These are phyloP conservation scores for Entomortierella chlamydospora DNA, from an alignment of 192 early-diverging fungal species.

Conservation along the genomic window DNA sequence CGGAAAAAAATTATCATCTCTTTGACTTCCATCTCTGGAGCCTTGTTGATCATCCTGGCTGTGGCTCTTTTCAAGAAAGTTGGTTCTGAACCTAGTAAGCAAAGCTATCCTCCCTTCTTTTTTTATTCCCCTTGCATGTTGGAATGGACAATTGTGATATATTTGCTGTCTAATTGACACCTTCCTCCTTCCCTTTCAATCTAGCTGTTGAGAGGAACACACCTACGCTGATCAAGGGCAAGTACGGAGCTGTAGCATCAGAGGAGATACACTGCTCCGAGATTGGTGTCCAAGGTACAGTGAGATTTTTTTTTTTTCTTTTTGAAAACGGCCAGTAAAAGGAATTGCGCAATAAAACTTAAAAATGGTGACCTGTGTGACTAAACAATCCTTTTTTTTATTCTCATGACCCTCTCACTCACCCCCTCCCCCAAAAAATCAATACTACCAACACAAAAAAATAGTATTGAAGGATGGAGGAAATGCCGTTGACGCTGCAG, in stretches of 20 bases:
- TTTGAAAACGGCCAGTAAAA: too few species aligned
- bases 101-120: background rate
- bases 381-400: background rate
- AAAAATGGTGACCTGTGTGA: background rate
- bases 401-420: background rate
- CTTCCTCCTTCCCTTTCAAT: background rate
- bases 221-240: slow-evolving; percentile 54
- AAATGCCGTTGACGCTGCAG: slow-evolving; percentile 88
- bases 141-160: too few species aligned
- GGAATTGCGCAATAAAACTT: slow-evolving; percentile 20
- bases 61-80: slow-evolving; percentile 37
- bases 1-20: slow-evolving; percentile 47
- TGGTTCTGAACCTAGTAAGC: slow-evolving; percentile 28
- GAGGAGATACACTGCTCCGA: slow-evolving; percentile 77
- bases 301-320: too few species aligned
- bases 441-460: too few species aligned
- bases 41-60: slow-evolving; percentile 35
- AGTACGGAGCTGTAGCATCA: slow-evolving; percentile 74
- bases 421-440: too few species aligned
- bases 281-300: slow-evolving; percentile 74
- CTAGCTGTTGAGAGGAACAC: slow-evolving; percentile 39
- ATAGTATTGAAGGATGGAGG: slow-evolving; percentile 86
- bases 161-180: too few species aligned
- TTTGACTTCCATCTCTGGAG: slow-evolving; percentile 47
- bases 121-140: too few species aligned